phyloP scores from a whole-genome alignment of 768 basidiomycete species.

The Mycena polygramma region DNA sequence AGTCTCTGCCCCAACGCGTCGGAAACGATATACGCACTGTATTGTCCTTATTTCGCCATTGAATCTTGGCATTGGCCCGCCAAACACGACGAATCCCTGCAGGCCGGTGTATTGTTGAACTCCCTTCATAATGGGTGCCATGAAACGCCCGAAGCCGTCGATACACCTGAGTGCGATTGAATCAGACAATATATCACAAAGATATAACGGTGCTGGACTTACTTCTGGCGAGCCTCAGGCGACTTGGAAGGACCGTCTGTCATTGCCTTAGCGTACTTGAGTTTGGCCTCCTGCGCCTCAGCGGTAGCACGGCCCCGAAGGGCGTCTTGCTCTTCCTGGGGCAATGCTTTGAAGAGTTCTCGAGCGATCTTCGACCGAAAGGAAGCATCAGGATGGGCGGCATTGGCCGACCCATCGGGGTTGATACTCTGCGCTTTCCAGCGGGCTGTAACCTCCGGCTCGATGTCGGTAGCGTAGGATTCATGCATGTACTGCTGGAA shows the following conservation, averaged over 20 bases:
- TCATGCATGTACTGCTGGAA: conserved; percentile 27
- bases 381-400: background rate
- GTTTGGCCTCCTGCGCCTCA: background rate
- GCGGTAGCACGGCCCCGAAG: background rate
- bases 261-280: background rate
- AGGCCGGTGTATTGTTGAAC: too few species aligned
- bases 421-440: background rate
- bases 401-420: background rate
- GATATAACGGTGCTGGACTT: too few species aligned
- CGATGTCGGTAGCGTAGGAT: background rate
- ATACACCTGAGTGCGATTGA: too few species aligned
- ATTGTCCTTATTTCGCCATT: too few species aligned
- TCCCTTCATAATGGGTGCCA: too few species aligned
- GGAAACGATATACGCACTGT: too few species aligned
- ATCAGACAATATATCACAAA: too few species aligned
- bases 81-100: too few species aligned
- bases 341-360: background rate
- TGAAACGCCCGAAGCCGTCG: too few species aligned
- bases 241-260: conserved; percentile 15
- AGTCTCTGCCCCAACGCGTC: too few species aligned
- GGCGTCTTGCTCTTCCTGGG: background rate
- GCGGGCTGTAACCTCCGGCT: background rate
- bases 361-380: conserved; percentile 9
- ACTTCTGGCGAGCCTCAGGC: conserved; percentile 8
- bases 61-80: too few species aligned